Conservation (phyloP, 805 yeast species). For the Metschnikowia shivogae region DNA sequence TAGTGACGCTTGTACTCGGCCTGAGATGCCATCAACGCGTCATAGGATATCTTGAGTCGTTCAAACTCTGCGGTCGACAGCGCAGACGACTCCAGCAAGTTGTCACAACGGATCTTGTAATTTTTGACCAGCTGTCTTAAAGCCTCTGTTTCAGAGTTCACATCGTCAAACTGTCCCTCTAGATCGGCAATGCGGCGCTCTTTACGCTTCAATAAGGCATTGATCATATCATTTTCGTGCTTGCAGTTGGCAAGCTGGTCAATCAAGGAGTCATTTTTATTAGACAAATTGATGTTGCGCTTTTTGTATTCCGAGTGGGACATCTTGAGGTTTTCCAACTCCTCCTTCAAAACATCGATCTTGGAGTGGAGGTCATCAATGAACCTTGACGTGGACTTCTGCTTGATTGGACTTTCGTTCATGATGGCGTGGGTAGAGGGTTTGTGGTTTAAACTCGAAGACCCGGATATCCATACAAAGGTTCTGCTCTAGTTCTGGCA, state of each 20-base stretch:
- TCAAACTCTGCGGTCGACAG: conserved; percentile 49
- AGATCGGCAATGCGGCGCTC: conserved; percentile 65
- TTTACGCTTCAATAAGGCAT: conserved; percentile 62
- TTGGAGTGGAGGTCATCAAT: conserved; percentile 53
- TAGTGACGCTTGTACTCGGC: conserved; percentile 49
- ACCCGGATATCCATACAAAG: neutral
- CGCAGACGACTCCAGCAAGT: conserved; percentile 44
- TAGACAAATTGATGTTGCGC: conserved; percentile 44
- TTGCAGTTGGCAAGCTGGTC: conserved; percentile 67
- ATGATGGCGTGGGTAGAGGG: conserved; percentile 4
- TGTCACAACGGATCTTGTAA: conserved; percentile 46
- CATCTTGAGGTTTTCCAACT: conserved; percentile 36
- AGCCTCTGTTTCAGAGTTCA: conserved; percentile 45
- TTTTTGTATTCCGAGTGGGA: conserved; percentile 48
- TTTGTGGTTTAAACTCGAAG: neutral
- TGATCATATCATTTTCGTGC: conserved; percentile 74
- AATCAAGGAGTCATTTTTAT: conserved; percentile 50
- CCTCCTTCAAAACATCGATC: conserved; percentile 42
- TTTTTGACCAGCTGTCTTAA: conserved; percentile 47
- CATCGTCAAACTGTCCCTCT: conserved; percentile 52
- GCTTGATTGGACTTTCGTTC: conserved; percentile 21
- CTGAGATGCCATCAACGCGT: conserved; percentile 50
- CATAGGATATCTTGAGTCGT: conserved; percentile 55
- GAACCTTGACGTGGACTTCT: conserved; percentile 30
- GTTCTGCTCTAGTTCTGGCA: conserved; percentile 7